Evolutionary conservation across 345 rosid genomes (phyloP), one percentile per base, ranked within the genome.

Genomic region (Kernera saxatilis): DNA sequence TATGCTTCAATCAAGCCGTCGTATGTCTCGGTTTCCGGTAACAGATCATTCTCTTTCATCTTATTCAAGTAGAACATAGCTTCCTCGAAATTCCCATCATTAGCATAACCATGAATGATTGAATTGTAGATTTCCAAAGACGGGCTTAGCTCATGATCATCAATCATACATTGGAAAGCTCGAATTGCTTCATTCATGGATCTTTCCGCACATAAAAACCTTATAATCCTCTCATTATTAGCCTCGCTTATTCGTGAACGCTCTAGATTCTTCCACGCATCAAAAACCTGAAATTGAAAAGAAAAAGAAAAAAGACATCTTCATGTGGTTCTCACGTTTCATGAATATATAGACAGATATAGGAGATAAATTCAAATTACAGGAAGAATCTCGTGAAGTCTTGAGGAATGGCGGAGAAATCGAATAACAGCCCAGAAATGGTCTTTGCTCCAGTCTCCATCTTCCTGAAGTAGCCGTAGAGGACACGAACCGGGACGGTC

Each of bases 391-490:
- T 81, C 76, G 44, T 37, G 25, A 49, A 78, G 73, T 65, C 86
- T 80, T 5, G 86, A 79, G 35, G 85, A 64, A 27, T 40, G 83
- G 27, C 65, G 76, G 79, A 90, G 94, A 68, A 78, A 85, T 19
- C 74, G 83, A 67, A 86, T 71, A 12, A 78, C 84, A 33, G 81
- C 66, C 89, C 92, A 86, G 82, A 90, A 85, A 44, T 57, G 85
- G 58, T 86, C 78, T 61, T 81, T 74, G 68, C 78, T 75, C 91
- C 91, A 90, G 63, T 87, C 89, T 50, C 86, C 90, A 72, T 86
- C 88, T 3, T 85, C 81, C 7, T 73, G 44, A 82, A 87, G 93
- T 3, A 86, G 18, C 26, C 35, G 74, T 78, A 82, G 48, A 69
- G 93, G 87, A 78, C 69, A 81, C 1, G 87, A 78, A 14, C 51